A percentile compares a stretch with the other conserved stretches of the same genome.
Conservation (phyloP, 176 grass and related monocot genomes). For the Oryza glaberrima region DNA sequence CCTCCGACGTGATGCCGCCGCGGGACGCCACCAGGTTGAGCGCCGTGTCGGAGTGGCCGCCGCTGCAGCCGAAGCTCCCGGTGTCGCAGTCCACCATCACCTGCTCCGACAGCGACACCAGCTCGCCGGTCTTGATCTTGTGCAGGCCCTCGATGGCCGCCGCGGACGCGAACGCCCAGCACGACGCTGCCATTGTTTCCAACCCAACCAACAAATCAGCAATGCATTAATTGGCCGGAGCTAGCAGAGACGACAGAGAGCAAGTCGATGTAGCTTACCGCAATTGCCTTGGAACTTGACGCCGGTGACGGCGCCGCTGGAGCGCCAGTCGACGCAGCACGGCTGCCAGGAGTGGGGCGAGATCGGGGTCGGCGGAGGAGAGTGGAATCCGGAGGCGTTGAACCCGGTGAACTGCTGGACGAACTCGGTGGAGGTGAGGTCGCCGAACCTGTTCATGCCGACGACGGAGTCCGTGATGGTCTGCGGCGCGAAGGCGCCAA, state of each 20-base stretch:
- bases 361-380: background rate
- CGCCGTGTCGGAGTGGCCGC: conserved; percentile 15
- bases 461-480: conserved; percentile 7
- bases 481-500: conserved; percentile 20
- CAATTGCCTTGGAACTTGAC: conserved; percentile 35
- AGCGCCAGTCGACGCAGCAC: conserved; percentile 47
- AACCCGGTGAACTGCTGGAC: conserved; percentile 23
- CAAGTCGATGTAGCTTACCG: conserved; percentile 5
- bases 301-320: conserved; percentile 38
- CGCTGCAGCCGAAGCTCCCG: conserved; percentile 11
- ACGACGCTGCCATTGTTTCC: background rate
- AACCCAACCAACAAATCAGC: background rate
- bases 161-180: conserved; percentile 41
- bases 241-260: no score
- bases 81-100: conserved; percentile 43
- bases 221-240: background rate
- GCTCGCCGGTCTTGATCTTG: conserved; percentile 36
- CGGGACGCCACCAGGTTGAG: conserved; percentile 16
- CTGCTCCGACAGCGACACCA: conserved; percentile 44
- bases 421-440: conserved; percentile 30
- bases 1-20: conserved; percentile 27
- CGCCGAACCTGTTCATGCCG: conserved; percentile 50
- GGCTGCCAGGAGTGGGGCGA: conserved; percentile 1
- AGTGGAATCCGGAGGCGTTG: background rate
- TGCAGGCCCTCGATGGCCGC: conserved; percentile 30